These are phyloP conservation scores for Cercospora sp. DNA, from an alignment of 2,329 filamentous ascomycete species.

Conservation along the genomic window DNA sequence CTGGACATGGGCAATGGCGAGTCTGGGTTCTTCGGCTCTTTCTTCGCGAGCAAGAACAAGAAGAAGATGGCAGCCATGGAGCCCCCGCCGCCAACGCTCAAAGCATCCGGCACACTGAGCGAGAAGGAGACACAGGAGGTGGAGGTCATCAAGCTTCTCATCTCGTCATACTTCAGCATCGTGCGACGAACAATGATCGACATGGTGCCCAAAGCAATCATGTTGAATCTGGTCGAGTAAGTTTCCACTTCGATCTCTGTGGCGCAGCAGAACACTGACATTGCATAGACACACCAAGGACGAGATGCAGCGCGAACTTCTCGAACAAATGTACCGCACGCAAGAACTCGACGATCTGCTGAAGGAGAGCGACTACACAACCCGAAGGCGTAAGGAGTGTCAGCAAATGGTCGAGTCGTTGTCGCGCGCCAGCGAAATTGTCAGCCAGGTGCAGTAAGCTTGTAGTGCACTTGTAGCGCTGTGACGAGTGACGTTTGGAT, in stretches of 20 bases:
- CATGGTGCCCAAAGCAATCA: conserved; percentile 99
- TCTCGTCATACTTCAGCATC: conserved; percentile 97
- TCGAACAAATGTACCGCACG: conserved; percentile 95
- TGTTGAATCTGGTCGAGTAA: conserved; percentile 93
- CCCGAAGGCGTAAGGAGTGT: conserved; percentile 93
- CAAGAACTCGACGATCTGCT: conserved; percentile 89
- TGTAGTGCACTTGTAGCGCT: not conserved
- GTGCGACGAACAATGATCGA: conserved; percentile 98
- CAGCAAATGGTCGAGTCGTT: conserved; percentile 98
- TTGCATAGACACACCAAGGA: conserved; percentile 80
- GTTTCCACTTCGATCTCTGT: conserved; percentile 43
- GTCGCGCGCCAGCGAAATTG: conserved; percentile 81
- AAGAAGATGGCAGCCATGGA: conserved; percentile 99
- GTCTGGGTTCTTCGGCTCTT: conserved; percentile 89
- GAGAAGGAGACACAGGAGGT: conserved; percentile 96
- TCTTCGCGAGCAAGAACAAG: conserved; percentile 99
- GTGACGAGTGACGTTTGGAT: conserved; percentile 2
- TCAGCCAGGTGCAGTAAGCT: conserved; percentile 68
- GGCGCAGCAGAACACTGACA: conserved; percentile 20
- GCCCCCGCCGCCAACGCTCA: conserved; percentile 84
- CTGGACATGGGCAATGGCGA: conserved; percentile 57
- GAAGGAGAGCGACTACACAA: conserved; percentile 97
- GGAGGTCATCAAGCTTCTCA: conserved; percentile 97
- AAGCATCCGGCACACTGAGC: conserved; percentile 88
- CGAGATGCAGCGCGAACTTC: conserved; percentile 94